Evolutionary conservation across 2,329 filamentous ascomycete genomes (phyloP).

Genomic region (Lachnellula arida): DNA sequence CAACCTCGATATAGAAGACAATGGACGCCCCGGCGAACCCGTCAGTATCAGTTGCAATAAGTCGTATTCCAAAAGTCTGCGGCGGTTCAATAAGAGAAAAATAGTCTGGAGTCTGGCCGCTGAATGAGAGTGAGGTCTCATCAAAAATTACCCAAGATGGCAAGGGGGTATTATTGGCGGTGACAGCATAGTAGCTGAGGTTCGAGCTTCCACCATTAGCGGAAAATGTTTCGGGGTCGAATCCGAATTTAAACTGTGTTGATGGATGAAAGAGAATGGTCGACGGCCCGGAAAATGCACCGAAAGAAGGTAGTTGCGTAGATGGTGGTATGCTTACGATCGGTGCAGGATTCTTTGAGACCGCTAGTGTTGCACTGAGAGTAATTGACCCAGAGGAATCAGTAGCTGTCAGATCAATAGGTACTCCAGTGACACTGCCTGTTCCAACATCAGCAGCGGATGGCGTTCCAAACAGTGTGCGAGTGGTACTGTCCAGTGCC

Average conservation of each 20-base stretch:
- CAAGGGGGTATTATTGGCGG: constrained; percentile 72
- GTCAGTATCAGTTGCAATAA: constrained; percentile 75
- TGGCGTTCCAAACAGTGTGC: constrained; percentile 69
- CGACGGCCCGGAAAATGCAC: constrained; percentile 54
- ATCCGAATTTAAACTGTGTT: constrained; percentile 47
- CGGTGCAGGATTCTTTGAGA: constrained; percentile 56
- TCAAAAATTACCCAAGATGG: constrained; percentile 85
- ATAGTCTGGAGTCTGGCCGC: constrained; percentile 63
- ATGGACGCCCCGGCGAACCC: constrained; percentile 67
- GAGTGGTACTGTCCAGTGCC: constrained; percentile 58
- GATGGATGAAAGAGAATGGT: constrained; percentile 54
- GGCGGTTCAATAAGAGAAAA: constrained; percentile 61
- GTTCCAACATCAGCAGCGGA: constrained; percentile 47
- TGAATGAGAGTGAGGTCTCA: constrained; percentile 56
- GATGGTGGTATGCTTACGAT: constrained; percentile 51
- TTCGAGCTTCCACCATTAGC: constrained; percentile 36
- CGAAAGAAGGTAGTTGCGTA: constrained; percentile 53
- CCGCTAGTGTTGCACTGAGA: constrained; percentile 65
- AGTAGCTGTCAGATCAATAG: constrained; percentile 63
- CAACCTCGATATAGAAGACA: constrained; percentile 67
- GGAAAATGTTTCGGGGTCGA: constrained; percentile 59
- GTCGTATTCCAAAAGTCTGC: constrained; percentile 64
- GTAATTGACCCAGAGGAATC: constrained; percentile 59
- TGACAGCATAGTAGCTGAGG: constrained; percentile 72
- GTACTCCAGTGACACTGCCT: constrained; percentile 42